Base-by-base conservation (phyloP, 345 rosid genomes). In the Clausena lansium region DNA sequence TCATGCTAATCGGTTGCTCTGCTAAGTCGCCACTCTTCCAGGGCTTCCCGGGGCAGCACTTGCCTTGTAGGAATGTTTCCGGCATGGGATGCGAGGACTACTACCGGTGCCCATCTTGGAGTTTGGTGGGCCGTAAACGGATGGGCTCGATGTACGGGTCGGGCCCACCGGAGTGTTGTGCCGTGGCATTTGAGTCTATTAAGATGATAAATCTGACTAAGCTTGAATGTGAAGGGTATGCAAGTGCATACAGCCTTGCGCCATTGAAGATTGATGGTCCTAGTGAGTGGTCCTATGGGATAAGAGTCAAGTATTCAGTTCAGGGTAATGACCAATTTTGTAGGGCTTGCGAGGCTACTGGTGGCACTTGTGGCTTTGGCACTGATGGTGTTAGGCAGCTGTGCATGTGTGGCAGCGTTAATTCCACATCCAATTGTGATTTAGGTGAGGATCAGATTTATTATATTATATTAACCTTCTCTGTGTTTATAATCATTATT, bases 81-180 rank as follows among this genome's bases (percentile, higher is more conserved):
- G 97, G 97, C 0, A 94, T 92, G 97, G 94, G 99, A 25, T 96
- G 97, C 22, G 97, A 92, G 81, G 97, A 92, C 39, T 94, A 94
- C 80, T 89, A 87, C 45, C 84, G 78, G 2, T 96, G 98, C 72
- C 94, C 93, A 1, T 93, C 89, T 0, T 95, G 99, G 99, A 82
- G 55, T 27, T 60, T 87, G 55, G 76, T 87, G 7, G 94, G 94
- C 25, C 85, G 78, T 4, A 79, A 84, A 75, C 67, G 66, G 15
- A 67, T 73, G 10, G 84, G 87, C 63, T 79, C 85, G 1, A 47
- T 50, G 33, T 85, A 70, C 9, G 85, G 90, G n/a, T 76, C 88
- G 1, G 88, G 91, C 54, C 98, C 97, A 1, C 97, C 97, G 0
- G 89, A 89, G 83, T 96, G 99, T 47, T 96, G 97, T 33, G 93